Conservation (phyloP, 306 rosid species). For the Medicago lupulina region DNA sequence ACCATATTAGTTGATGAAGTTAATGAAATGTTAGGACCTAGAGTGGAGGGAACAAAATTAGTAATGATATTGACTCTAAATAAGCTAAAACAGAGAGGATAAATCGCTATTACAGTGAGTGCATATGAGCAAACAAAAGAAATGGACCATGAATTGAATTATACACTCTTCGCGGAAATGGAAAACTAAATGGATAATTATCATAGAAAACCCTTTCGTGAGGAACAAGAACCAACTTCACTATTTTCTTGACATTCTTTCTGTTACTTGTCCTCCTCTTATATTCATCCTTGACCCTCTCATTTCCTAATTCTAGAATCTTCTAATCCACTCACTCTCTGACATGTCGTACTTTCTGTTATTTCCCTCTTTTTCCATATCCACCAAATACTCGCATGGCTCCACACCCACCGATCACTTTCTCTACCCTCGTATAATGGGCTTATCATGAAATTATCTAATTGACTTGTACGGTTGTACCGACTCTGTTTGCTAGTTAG, state of each 20-base stretch:
- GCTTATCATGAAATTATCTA: constrained; percentile 11
- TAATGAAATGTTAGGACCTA: not conserved
- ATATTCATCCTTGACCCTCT: not conserved
- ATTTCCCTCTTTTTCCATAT: not conserved
- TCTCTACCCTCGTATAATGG: not conserved
- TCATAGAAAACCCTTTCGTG: not conserved
- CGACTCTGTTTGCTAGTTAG: not conserved
- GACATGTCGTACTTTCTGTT: constrained; percentile 15
- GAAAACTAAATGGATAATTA: not conserved
- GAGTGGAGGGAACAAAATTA: not conserved
- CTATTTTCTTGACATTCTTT: constrained; percentile 7
- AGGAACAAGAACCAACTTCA: not conserved
- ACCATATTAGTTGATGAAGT: not conserved
- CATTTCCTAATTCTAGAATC: not conserved
- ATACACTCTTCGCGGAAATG: not conserved
- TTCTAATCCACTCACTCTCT: constrained; percentile 1
- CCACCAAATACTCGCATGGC: not conserved
- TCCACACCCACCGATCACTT: too few species aligned
- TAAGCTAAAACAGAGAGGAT: not conserved
- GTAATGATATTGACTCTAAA: not conserved
- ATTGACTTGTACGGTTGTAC: too few species aligned
- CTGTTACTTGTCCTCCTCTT: not conserved
- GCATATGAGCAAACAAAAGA: not conserved
- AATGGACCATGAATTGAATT: not conserved
- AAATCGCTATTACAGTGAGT: not conserved